Conservation (phyloP, 2,329 filamentous ascomycete species). For the Diaporthe sp. region DNA sequence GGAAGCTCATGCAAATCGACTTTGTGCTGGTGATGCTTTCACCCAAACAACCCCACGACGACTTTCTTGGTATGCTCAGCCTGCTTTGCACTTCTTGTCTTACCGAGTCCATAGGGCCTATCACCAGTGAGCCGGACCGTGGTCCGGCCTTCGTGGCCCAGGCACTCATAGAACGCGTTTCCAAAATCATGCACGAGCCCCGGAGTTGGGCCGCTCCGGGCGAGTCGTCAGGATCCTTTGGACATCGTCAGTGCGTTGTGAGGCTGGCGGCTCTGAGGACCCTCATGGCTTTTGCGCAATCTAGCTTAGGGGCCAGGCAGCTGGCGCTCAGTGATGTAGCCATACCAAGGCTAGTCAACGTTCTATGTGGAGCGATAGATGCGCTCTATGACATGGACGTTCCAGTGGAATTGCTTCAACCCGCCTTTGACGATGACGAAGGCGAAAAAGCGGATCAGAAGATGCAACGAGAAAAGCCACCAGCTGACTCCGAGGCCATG, state of each 20-base stretch:
- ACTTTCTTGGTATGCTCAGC: slow-evolving; percentile 75
- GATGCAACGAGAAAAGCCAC: neutral
- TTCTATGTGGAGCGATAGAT: slow-evolving; percentile 75
- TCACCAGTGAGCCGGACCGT: slow-evolving; percentile 59
- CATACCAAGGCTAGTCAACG: slow-evolving; percentile 81
- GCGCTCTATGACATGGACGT: slow-evolving; percentile 77
- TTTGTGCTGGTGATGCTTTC: slow-evolving; percentile 78
- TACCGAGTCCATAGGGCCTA: slow-evolving; percentile 75
- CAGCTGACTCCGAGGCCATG: slow-evolving; percentile 5
- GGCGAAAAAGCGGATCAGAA: neutral
- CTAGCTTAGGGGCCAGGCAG: slow-evolving; percentile 73
- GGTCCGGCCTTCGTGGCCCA: slow-evolving; percentile 60
- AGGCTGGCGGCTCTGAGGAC: slow-evolving; percentile 65
- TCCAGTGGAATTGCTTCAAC: slow-evolving; percentile 38
- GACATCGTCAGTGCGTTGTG: slow-evolving; percentile 58
- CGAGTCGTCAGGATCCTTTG: slow-evolving; percentile 44
- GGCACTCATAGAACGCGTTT: slow-evolving; percentile 73
- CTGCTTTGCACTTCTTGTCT: slow-evolving; percentile 78
- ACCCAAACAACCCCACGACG: slow-evolving; percentile 73
- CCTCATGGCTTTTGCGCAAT: slow-evolving; percentile 72
- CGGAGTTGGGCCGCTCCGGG: slow-evolving; percentile 59
- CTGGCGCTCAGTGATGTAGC: slow-evolving; percentile 78
- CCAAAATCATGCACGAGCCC: slow-evolving; percentile 71
- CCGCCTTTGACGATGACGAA: neutral
- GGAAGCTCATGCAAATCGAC: slow-evolving; percentile 76